A percentile compares a stretch with the other conserved stretches of the same genome.
Evolutionary conservation across 495 filamentous ascomycete species (phyloP).

Genomic region (Lasiosphaeria hispida): DNA sequence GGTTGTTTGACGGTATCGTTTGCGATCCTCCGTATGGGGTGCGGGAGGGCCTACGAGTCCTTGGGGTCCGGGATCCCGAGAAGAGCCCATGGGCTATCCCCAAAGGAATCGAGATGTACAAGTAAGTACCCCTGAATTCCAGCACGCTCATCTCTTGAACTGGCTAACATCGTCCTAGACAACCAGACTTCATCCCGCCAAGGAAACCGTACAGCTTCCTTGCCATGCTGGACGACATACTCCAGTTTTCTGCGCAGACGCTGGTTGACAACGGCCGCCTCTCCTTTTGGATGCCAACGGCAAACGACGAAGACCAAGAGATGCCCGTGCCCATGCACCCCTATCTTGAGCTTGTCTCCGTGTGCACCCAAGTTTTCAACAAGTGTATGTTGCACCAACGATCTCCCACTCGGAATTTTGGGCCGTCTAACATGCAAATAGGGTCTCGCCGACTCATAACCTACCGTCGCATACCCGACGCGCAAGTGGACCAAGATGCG

Average conservation of each 20-base stretch:
- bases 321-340: slow-evolving; percentile 76
- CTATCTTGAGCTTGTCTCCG: slow-evolving; percentile 68
- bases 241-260: slow-evolving; percentile 73
- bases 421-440: slow-evolving; percentile 26
- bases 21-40: slow-evolving; percentile 99
- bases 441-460: slow-evolving; percentile 86
- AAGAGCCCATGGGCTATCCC: slow-evolving; percentile 61
- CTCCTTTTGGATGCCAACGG: slow-evolving; percentile 96
- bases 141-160: no score
- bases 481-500: slow-evolving; percentile 45
- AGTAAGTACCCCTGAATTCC: slow-evolving; percentile 44
- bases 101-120: slow-evolving; percentile 68
- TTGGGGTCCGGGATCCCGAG: slow-evolving; percentile 68
- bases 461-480: slow-evolving; percentile 69
- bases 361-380: slow-evolving; percentile 82
- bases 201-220: slow-evolving; percentile 89
- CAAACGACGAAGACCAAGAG: slow-evolving; percentile 71
- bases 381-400: slow-evolving; percentile 61
- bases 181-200: slow-evolving; percentile 78
- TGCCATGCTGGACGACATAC: slow-evolving; percentile 83
- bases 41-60: slow-evolving; percentile 82
- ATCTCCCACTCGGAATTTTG: neutral
- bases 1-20: slow-evolving; percentile 84
- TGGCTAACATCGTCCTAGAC: slow-evolving; percentile 40
- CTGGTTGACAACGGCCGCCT: slow-evolving; percentile 81